A percentile compares a stretch with the other conserved stretches of the same genome.
Conservation (phyloP, 257 asterid genomes). For the Lavandula angustifolia region DNA sequence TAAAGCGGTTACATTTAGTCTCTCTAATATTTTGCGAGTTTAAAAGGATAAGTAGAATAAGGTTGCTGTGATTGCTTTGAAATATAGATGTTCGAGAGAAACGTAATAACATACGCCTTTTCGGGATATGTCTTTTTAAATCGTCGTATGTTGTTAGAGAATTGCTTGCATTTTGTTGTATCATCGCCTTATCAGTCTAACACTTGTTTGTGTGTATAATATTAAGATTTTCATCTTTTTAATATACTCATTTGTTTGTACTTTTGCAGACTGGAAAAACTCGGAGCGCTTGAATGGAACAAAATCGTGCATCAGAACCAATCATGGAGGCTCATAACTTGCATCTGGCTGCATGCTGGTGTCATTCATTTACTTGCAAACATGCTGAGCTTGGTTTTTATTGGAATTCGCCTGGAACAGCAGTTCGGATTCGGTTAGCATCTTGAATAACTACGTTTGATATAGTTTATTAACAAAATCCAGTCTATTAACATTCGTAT, state of each 20-base stretch:
- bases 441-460: slow-evolving; percentile 11
- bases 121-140: neutral
- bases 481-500: too few relatives aligned
- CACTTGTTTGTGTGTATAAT: neutral
- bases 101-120: neutral
- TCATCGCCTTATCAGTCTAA: neutral
- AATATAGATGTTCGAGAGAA: neutral
- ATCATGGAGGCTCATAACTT: slow-evolving; percentile 85
- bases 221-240: neutral
- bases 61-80: neutral
- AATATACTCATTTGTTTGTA: slow-evolving; percentile 1
- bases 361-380: slow-evolving; percentile 85
- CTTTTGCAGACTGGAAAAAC: slow-evolving; percentile 66
- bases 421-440: slow-evolving; percentile 88
- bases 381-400: slow-evolving; percentile 87
- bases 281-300: slow-evolving; percentile 85
- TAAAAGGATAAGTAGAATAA: neutral
- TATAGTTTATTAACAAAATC: neutral
- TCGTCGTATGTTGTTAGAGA: neutral
- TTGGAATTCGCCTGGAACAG: slow-evolving; percentile 95
- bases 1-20: too few relatives aligned
- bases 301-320: slow-evolving; percentile 66
- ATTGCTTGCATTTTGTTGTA: neutral
- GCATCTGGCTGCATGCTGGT: slow-evolving; percentile 98
- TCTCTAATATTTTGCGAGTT: too few relatives aligned